Base-by-base conservation (phyloP, 1,284 basidiomycete species). In the Lentinus polychrous region DNA sequence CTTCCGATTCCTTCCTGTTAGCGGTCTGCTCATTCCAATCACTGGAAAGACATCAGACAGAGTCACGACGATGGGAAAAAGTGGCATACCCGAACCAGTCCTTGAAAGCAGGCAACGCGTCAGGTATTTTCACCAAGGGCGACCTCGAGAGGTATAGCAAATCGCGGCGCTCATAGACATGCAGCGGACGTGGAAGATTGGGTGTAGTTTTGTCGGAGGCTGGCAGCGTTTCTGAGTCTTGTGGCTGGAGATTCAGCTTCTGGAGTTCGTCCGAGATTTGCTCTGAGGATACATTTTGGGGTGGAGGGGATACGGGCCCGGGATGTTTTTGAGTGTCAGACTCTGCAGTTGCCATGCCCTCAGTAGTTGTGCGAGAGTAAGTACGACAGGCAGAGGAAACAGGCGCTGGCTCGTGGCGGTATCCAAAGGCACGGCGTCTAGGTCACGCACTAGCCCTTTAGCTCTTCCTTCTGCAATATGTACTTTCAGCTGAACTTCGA, bases 81-180 rank as follows among this genome's bases (percentile, higher is more conserved):
- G 36, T 18, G 32, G 66, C 81, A 53, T 65, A 92, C 89, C 91
- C 91, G 67, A 91, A 93, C 91, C 91, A 93, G 41, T 85, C 79
- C 66, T 83, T 89, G 48, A 93, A 69, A 38, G 78, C 67, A 44
- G 89, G 89, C 90, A 93, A 91, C 55, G 75, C 76, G 52, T 69
- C 62, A 5, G 91, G 91, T 40, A 73, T 69, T 50, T 75, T 71
- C 24, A 93, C 85, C 31, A 93, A 68, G n/a, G 85, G 81, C n/a
- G 89, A 91, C 52, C 78, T 78, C 54, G 78, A 76, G 31, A 91
- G 74, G 50, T 71, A 66, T 47, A 93, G 76, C 43, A 90, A 67
- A 53, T 88, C 79, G 45, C 71, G 60, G 45, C 83, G 79, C 58
- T 79, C 74, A 66, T 91, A 91, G 54, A 79, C 74, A 55, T 75